Conservation (phyloP, 345 rosid genomes). For the Diplotaxis tenuifolia region DNA sequence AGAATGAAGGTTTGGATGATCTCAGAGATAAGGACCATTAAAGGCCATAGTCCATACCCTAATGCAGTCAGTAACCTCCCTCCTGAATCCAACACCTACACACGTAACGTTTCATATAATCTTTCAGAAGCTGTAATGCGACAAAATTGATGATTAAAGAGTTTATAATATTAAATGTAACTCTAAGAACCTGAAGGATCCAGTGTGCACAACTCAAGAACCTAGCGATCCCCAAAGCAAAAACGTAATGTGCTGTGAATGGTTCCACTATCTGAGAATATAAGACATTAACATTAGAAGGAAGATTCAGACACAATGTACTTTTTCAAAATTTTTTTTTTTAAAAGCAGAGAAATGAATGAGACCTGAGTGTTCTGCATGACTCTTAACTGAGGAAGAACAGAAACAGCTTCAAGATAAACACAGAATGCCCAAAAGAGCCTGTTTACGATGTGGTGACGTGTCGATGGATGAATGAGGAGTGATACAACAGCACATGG, state of each 20-base stretch:
- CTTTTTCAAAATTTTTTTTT: too few relatives aligned
- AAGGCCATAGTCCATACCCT: slow-evolving; percentile 86
- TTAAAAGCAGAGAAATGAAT: background rate
- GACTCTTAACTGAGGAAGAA: slow-evolving; percentile 75
- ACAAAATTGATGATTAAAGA: background rate
- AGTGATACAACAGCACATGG: slow-evolving; percentile 72
- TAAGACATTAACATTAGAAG: background rate
- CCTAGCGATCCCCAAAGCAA: too few relatives aligned
- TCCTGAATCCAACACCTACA: slow-evolving; percentile 68
- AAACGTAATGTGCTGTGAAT: slow-evolving; percentile 85
- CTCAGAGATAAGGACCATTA: slow-evolving; percentile 78
- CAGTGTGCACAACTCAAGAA: too few relatives aligned
- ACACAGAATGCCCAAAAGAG: slow-evolving; percentile 85
- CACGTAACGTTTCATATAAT: background rate
- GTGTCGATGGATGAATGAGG: slow-evolving; percentile 72
- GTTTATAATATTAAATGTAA: background rate
- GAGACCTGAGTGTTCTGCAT: slow-evolving; percentile 88
- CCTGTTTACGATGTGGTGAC: slow-evolving; percentile 63
- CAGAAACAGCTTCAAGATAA: slow-evolving; percentile 90
- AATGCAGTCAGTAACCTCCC: slow-evolving; percentile 71
- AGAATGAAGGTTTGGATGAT: slow-evolving; percentile 85
- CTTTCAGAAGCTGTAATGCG: background rate
- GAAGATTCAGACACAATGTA: slow-evolving; percentile 16
- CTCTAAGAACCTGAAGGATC: slow-evolving; percentile 72
- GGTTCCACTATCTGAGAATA: slow-evolving; percentile 75